phyloP scores from a whole-genome alignment of 805 yeast genomes.

The Sugiyamaella smithiae region DNA sequence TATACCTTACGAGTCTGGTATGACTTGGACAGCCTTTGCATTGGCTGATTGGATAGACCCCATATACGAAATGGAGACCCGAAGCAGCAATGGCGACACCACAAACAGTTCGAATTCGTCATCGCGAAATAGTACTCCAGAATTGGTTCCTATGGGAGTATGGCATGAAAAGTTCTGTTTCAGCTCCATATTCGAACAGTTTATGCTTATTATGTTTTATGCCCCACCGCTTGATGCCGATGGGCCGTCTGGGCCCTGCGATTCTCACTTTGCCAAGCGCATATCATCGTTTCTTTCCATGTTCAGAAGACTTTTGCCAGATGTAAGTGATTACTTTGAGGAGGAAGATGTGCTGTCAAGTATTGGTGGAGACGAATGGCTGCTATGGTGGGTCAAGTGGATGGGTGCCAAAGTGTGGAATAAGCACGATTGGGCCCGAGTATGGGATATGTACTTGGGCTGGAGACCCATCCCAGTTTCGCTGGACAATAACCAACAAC shows the following conservation, averaged over 20 bases:
- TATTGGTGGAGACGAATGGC: constrained; percentile 75
- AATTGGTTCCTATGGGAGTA: constrained; percentile 16
- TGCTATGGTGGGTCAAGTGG: constrained; percentile 92
- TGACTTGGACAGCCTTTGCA: constrained; percentile 85
- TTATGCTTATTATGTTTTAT: constrained; percentile 72
- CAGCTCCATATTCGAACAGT: constrained; percentile 69
- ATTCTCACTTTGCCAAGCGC: constrained; percentile 54
- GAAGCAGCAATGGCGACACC: too few relatives aligned
- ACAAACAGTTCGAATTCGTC: background rate
- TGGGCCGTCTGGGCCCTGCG: constrained; percentile 33
- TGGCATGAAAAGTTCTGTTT: constrained; percentile 19
- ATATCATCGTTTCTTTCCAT: constrained; percentile 65
- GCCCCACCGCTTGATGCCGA: constrained; percentile 51
- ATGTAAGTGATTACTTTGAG: constrained; percentile 66
- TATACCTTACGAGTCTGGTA: constrained; percentile 74
- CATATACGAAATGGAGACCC: constrained; percentile 32
- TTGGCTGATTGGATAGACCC: constrained; percentile 89
- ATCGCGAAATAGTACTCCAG: constrained; percentile 10
- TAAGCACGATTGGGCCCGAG: constrained; percentile 73
- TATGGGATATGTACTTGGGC: constrained; percentile 86
- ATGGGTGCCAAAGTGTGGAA: constrained; percentile 85
- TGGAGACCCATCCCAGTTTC: constrained; percentile 41
- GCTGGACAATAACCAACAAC: constrained; percentile 6
- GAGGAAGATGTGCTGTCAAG: constrained; percentile 75
- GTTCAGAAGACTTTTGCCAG: constrained; percentile 66